Evolutionary conservation across 1,139 yeast species (phyloP), one percentile per base, ranked within the genome.

Genomic region (Geotrichum restrictum): DNA sequence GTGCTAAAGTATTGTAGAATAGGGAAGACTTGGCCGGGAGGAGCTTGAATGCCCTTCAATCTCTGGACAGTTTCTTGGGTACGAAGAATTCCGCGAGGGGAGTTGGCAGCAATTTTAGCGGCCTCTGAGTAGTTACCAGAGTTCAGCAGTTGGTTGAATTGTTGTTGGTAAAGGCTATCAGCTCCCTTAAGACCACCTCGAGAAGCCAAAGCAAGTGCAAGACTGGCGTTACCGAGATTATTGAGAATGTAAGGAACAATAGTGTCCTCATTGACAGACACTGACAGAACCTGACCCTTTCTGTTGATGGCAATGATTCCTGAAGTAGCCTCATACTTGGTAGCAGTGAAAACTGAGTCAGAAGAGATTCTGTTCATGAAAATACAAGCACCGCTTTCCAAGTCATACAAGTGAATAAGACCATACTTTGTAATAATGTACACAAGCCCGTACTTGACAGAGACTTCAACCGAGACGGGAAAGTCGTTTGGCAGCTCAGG

Each of bases 111-210:
- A 56, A 93, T 88, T 73, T 88, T 89, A 45, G 98, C 98, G 51
- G 98, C 98, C 64, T 84, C 85, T 55, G 83, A 76, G 67, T 89
- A 93, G 67, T 89, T 95, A 60, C 97, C 97, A 63, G 83, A 82
- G 63, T 82, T 80, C 65, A 94, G 77, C 63, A 85, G 79, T 65
- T 81, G 83, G 68, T 89, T 95, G 73, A 94, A 94, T 71, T 91
- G 98, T 71, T 91, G 96, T 56, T 80, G 75, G 72, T 94, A 91
- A 59, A 94, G 78, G 64, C 83, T 84, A 69, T 93, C 98, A 45
- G 98, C 98, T 59, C 98, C 99, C 47, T 96, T 94, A 69, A 94
- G 80, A 1, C 96, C 96, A 65, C 97, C 97, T 71, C 98, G 86
- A 8, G 96, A 82, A 19, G 98, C 95, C 60, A 94, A 80, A 8